Evolutionary conservation across 495 filamentous ascomycete genomes (phyloP).

Genomic region (Daldinia concentrica): DNA sequence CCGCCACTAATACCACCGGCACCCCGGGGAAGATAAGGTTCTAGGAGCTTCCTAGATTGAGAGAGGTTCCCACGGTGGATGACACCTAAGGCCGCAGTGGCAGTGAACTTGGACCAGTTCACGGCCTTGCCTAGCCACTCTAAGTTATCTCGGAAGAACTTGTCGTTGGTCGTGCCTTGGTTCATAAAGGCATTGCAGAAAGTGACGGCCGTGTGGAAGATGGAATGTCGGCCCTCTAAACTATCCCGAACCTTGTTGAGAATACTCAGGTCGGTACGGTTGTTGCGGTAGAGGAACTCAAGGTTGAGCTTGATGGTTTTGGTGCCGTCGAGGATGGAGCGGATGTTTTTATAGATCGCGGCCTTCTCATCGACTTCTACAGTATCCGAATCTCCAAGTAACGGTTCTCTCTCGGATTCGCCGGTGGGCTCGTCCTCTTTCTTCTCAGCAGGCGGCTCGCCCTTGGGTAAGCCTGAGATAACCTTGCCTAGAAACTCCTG

Average conservation of each 20-base stretch:
- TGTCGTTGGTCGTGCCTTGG: slow-evolving; percentile 96
- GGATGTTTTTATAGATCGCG: slow-evolving; percentile 78
- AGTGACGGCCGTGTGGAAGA: slow-evolving; percentile 96
- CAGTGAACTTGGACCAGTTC: slow-evolving; percentile 99
- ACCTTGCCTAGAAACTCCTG: slow-evolving; percentile 96
- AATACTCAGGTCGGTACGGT: slow-evolving; percentile 81
- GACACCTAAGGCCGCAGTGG: slow-evolving; percentile 94
- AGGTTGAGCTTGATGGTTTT: slow-evolving; percentile 93
- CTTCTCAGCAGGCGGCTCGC: slow-evolving; percentile 60
- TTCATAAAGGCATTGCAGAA: slow-evolving; percentile 99
- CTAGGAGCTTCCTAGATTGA: slow-evolving; percentile 90
- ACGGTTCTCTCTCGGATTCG: slow-evolving; percentile 56
- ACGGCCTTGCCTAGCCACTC: slow-evolving; percentile 99
- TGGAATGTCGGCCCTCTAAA: slow-evolving; percentile 93
- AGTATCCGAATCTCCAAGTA: slow-evolving; percentile 46
- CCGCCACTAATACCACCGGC: slow-evolving; percentile 70
- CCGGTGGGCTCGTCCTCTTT: slow-evolving; percentile 62
- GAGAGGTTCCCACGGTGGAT: slow-evolving; percentile 95
- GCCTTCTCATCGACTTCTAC: slow-evolving; percentile 58
- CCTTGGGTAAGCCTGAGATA: slow-evolving; percentile 75
- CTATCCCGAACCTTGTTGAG: slow-evolving; percentile 97
- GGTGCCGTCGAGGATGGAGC: slow-evolving; percentile 86
- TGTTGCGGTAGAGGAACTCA: slow-evolving; percentile 95
- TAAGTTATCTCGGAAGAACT: slow-evolving; percentile 95
- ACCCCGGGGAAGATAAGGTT: slow-evolving; percentile 90